Evolutionary conservation across 2,329 filamentous ascomycete genomes (phyloP).

Genomic region (Calonectria henricotiae): DNA sequence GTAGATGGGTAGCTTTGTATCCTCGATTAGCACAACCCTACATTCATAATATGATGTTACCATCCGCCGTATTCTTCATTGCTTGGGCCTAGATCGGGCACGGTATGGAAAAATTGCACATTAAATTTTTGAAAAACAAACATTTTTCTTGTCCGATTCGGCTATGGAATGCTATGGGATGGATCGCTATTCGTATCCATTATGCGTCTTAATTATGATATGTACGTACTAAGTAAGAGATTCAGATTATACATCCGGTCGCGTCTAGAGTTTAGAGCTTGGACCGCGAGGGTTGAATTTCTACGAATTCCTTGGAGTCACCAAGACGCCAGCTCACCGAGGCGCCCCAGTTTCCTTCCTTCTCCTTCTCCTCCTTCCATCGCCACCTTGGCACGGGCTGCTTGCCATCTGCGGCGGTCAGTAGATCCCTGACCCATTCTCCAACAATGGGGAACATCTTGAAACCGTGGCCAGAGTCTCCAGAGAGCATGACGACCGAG

Average conservation of each 20-base stretch:
- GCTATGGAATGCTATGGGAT: slow-evolving; percentile 13
- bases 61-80: neutral
- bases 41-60: too few relatives aligned
- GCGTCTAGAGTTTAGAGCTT: slow-evolving; percentile 37
- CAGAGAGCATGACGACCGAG: slow-evolving; percentile 66
- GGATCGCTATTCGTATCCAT: neutral
- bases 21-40: too few relatives aligned
- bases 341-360: slow-evolving; percentile 51
- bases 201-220: slow-evolving; percentile 15
- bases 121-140: neutral
- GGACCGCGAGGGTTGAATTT: slow-evolving; percentile 35
- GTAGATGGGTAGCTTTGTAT: neutral
- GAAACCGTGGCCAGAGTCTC: slow-evolving; percentile 76
- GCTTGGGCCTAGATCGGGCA: neutral
- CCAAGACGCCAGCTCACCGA: slow-evolving; percentile 61
- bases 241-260: slow-evolving; percentile 15
- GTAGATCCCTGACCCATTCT: slow-evolving; percentile 66
- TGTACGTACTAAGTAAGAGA: neutral
- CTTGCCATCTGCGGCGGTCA: slow-evolving; percentile 58
- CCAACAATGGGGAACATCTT: slow-evolving; percentile 77
- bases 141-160: neutral
- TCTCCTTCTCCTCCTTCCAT: slow-evolving; percentile 63
- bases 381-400: slow-evolving; percentile 67
- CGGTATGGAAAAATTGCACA: neutral
- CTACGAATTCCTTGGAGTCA: slow-evolving; percentile 49